Conservation (phyloP, 176 grass and related monocot genomes). For the Elaeis guineensis region DNA sequence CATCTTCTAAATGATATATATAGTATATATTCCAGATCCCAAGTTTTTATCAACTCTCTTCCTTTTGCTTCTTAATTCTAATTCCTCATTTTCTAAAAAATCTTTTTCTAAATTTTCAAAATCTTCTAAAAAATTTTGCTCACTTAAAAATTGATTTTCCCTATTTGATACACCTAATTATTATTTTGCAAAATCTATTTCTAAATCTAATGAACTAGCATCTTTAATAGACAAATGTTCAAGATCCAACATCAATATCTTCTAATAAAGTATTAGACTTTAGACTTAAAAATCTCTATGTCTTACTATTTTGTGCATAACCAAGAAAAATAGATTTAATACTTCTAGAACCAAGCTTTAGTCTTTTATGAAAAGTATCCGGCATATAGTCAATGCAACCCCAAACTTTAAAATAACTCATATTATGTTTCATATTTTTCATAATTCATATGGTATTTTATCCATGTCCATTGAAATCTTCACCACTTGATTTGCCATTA, state of each 20-base stretch:
- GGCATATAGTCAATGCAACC: neutral
- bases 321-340: neutral
- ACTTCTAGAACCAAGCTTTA: neutral
- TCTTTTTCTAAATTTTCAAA: neutral
- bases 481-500: no score
- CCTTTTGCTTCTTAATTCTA: no score
- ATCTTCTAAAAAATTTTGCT: neutral
- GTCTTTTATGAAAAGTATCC: neutral
- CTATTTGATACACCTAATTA: no score
- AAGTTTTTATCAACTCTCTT: no score
- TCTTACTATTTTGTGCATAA: neutral
- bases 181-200: neutral
- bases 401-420: neutral
- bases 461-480: neutral
- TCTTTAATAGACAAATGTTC: neutral
- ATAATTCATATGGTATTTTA: neutral
- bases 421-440: neutral
- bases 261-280: neutral
- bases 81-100: neutral
- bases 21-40: neutral
- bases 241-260: neutral
- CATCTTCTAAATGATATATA: neutral
- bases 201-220: neutral
- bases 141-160: neutral
- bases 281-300: neutral